Conservation (phyloP, 176 grass and related monocot species). For the Themeda triandra region DNA sequence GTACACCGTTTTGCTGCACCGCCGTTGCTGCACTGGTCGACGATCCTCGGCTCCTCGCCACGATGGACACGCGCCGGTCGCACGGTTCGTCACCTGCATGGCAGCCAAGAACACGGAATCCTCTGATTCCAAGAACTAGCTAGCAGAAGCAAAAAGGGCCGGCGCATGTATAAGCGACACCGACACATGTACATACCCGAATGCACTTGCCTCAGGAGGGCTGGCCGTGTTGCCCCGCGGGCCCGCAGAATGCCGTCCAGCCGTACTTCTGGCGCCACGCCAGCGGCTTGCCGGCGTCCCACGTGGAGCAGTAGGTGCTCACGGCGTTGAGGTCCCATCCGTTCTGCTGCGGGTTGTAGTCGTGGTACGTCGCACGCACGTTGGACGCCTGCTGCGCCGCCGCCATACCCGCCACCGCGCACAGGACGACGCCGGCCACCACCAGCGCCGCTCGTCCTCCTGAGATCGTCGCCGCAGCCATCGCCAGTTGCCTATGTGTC, state of each 20-base stretch:
- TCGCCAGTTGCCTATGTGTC: too few species aligned
- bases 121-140: too few species aligned
- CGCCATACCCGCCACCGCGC: neutral
- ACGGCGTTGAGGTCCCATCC: conserved; percentile 46
- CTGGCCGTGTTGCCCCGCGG: conserved; percentile 21
- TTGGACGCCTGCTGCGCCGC: conserved; percentile 46
- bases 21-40: conserved; percentile 75
- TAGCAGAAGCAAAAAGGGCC: too few species aligned
- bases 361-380: conserved; percentile 65
- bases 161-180: too few species aligned
- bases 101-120: too few species aligned
- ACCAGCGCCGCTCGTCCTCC: neutral
- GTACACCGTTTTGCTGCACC: too few species aligned
- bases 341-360: conserved; percentile 44
- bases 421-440: conserved; percentile 1
- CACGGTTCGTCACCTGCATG: conserved; percentile 55
- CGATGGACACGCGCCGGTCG: neutral
- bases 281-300: conserved; percentile 65
- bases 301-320: conserved; percentile 67
- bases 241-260: conserved; percentile 87
- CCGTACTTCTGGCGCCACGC: conserved; percentile 69
- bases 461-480: neutral
- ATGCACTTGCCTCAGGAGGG: conserved; percentile 58
- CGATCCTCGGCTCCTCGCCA: conserved; percentile 60
- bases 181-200: too few species aligned